Evolutionary conservation across 345 rosid genomes (phyloP).

Genomic region (Melastoma malabathricum): DNA sequence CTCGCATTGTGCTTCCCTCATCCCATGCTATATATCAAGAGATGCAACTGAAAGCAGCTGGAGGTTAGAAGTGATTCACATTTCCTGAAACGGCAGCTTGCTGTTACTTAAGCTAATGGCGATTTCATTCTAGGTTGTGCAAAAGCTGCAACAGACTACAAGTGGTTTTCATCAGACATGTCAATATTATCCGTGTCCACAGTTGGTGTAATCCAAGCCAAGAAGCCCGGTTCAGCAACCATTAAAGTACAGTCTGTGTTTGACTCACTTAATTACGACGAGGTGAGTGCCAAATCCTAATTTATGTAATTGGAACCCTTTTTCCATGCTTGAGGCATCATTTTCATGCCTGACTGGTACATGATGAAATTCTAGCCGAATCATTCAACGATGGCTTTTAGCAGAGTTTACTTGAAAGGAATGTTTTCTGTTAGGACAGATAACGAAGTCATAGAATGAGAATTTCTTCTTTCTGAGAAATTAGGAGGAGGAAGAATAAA

Average conservation of each 20-base stretch:
- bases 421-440: no score
- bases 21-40: constrained; percentile 70
- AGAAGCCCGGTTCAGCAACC: constrained; percentile 75
- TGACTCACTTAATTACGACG: constrained; percentile 72
- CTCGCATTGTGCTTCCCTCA: constrained; percentile 65
- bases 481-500: no score
- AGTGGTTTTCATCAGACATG: constrained; percentile 81
- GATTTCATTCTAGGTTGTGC: constrained; percentile 50
- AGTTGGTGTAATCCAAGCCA: constrained; percentile 72
- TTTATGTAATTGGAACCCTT: neutral
- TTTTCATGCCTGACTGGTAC: no score
- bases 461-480: no score
- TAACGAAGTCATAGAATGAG: no score
- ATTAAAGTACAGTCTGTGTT: constrained; percentile 65
- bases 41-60: constrained; percentile 58
- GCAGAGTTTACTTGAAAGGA: no score
- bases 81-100: constrained; percentile 31
- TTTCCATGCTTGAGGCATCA: no score
- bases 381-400: no score
- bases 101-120: constrained; percentile 29
- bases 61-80: constrained; percentile 40
- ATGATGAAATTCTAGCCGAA: no score
- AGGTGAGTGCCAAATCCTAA: constrained; percentile 32
- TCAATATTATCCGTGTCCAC: constrained; percentile 50
- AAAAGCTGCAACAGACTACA: constrained; percentile 59